Percentiles rank a stretch among this genome's conserved stretches.
phyloP scores from a whole-genome alignment of 805 yeast species.

The Teunomyces lycoperdinae region DNA sequence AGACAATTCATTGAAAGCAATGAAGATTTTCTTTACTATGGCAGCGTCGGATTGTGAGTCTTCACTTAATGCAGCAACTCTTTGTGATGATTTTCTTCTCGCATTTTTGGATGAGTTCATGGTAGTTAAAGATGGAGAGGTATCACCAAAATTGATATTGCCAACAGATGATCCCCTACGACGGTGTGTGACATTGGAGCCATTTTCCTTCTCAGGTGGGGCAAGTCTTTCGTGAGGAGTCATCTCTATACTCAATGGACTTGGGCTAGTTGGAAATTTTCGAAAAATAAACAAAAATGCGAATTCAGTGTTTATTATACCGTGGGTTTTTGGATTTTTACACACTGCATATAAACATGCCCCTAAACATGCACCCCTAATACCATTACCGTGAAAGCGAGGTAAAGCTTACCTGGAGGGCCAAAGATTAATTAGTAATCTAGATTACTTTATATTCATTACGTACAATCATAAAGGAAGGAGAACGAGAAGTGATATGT shows the following conservation, averaged over 20 bases:
- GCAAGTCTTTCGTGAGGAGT: background rate
- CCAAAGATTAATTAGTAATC: background rate
- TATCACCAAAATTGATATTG: constrained; percentile 71
- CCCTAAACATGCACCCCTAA: background rate
- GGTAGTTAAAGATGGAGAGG: constrained; percentile 65
- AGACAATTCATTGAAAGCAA: constrained; percentile 57
- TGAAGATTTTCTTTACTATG: constrained; percentile 51
- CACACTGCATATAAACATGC: background rate
- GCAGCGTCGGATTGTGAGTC: constrained; percentile 45
- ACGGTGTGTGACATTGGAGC: constrained; percentile 16
- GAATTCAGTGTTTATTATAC: background rate
- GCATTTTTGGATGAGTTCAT: constrained; percentile 49
- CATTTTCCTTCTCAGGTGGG: constrained; percentile 2
- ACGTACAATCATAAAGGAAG: background rate
- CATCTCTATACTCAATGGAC: constrained; percentile 1
- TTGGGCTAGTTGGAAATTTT: background rate
- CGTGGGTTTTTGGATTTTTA: background rate
- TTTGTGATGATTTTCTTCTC: constrained; percentile 30
- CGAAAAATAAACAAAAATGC: background rate
- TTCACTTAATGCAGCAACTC: constrained; percentile 28
- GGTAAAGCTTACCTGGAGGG: background rate
- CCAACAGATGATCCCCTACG: constrained; percentile 72
- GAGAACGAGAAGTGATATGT: background rate
- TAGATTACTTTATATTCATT: background rate
- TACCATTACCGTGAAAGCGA: background rate